phyloP scores from a whole-genome alignment of 176 grass and related monocot genomes.

The Juncus inflexus region DNA sequence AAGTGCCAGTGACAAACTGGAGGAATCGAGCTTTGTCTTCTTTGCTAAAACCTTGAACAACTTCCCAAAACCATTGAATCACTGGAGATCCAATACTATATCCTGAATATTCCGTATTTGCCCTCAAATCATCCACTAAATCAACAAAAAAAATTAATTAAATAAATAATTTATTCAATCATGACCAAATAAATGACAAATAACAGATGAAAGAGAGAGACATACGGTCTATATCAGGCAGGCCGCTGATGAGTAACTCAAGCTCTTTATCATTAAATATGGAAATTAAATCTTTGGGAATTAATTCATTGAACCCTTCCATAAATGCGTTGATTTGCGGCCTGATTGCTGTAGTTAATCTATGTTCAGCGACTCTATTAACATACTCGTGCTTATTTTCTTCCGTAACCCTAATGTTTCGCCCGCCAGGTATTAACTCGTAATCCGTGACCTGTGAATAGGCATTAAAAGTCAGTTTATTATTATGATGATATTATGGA shows the following conservation, averaged over 20 bases:
- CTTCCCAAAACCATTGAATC: constrained; percentile 99
- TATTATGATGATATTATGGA: constrained; percentile 6
- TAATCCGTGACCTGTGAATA: constrained; percentile 82
- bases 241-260: constrained; percentile 90
- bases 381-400: constrained; percentile 99
- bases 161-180: constrained; percentile 15
- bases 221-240: constrained; percentile 99
- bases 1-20: constrained; percentile 97
- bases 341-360: constrained; percentile 85
- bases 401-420: constrained; percentile 85
- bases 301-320: constrained; percentile 89
- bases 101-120: constrained; percentile 96
- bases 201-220: constrained; percentile 4
- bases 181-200: neutral
- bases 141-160: constrained; percentile 1
- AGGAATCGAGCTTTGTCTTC: constrained; percentile 98
- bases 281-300: constrained; percentile 77
- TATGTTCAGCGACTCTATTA: constrained; percentile 73
- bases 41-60: constrained; percentile 89
- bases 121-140: constrained; percentile 92
- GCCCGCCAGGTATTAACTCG: constrained; percentile 94
- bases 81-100: constrained; percentile 93
- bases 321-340: constrained; percentile 97
- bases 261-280: constrained; percentile 99
- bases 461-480: neutral